A percentile compares a stretch with the other conserved stretches of the same genome.
Evolutionary conservation across 768 basidiomycete species (phyloP).

Genomic region (Pleurotus tuber-regium): DNA sequence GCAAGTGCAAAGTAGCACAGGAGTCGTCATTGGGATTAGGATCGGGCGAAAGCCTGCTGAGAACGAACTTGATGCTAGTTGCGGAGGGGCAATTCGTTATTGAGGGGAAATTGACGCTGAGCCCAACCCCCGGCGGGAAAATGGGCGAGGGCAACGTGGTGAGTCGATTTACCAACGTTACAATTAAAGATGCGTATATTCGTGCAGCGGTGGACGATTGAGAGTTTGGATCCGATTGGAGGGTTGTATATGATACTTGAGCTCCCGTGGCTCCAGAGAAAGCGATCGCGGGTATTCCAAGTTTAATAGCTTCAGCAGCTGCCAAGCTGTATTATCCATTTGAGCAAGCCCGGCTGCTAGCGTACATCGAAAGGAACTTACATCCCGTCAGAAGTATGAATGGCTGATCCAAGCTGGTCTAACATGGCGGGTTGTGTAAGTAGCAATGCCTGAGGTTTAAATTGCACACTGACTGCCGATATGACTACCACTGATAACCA

Average conservation of each 20-base stretch:
- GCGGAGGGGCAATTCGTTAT: constrained; percentile 21
- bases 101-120: constrained; percentile 36
- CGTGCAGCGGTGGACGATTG: constrained; percentile 25
- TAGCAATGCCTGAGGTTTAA: not conserved
- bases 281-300: constrained; percentile 33
- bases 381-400: constrained; percentile 23
- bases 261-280: constrained; percentile 30
- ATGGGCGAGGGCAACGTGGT: constrained; percentile 18
- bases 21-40: constrained; percentile 26
- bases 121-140: constrained; percentile 25
- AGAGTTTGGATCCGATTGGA: constrained; percentile 24
- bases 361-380: constrained; percentile 2
- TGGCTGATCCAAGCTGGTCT: constrained; percentile 19
- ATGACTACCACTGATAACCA: constrained; percentile 35
- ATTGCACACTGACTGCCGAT: constrained; percentile 21
- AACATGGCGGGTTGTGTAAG: not conserved
- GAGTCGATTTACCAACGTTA: constrained; percentile 23
- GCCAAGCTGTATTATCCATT: constrained; percentile 26
- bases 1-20: constrained; percentile 29
- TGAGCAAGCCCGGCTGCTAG: not conserved
- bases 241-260: constrained; percentile 36
- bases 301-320: constrained; percentile 30
- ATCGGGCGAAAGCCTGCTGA: constrained; percentile 25
- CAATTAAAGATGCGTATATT: constrained; percentile 28
- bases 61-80: constrained; percentile 26